Conservation (phyloP, 257 asterid genomes). For the Plantago elongata region DNA sequence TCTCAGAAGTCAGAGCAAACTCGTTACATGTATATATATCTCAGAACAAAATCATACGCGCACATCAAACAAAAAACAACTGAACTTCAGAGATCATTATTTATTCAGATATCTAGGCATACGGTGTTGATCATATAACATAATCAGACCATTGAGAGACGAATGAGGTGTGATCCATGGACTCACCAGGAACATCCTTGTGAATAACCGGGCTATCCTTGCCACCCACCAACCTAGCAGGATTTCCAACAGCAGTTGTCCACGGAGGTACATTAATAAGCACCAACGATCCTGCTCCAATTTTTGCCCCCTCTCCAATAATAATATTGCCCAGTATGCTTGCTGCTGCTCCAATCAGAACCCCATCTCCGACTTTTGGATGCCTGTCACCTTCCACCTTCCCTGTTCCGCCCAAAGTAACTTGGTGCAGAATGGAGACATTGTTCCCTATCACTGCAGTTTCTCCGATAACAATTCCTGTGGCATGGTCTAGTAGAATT, state of each 20-base stretch:
- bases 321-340: slow-evolving; percentile 51
- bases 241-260: slow-evolving; percentile 54
- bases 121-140: slow-evolving; percentile 20
- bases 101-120: no score
- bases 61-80: no score
- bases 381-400: slow-evolving; percentile 45
- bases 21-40: no score
- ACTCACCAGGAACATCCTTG: slow-evolving; percentile 43
- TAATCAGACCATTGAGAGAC: slow-evolving; percentile 47
- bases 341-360: slow-evolving; percentile 51
- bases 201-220: slow-evolving; percentile 36
- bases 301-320: slow-evolving; percentile 48
- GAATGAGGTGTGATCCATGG: slow-evolving; percentile 53
- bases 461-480: slow-evolving; percentile 51
- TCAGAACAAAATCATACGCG: no score
- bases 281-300: slow-evolving; percentile 54
- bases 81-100: no score
- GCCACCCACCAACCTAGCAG: slow-evolving; percentile 52
- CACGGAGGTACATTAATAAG: slow-evolving; percentile 43
- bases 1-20: no score
- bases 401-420: slow-evolving; percentile 57
- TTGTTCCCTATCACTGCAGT: slow-evolving; percentile 48
- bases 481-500: slow-evolving; percentile 47
- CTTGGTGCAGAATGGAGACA: slow-evolving; percentile 52
- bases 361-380: slow-evolving; percentile 51